Evolutionary conservation across 306 rosid species (phyloP).

Genomic region (Luffa acutangula): DNA sequence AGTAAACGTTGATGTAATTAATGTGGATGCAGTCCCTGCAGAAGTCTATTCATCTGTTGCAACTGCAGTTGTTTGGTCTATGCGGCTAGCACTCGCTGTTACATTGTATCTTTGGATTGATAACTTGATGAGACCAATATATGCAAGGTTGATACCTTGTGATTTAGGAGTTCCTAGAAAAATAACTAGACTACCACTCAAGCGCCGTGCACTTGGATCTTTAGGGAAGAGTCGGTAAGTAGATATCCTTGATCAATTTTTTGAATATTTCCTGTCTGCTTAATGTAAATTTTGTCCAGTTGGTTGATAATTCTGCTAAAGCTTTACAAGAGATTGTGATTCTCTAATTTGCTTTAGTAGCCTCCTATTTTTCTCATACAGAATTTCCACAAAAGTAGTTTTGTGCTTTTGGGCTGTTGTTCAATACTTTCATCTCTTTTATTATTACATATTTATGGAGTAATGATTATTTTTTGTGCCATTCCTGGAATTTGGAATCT

Average conservation of each 20-base stretch:
- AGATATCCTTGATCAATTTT: constrained; percentile 11
- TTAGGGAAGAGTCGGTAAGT: constrained; percentile 88
- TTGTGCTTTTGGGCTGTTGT: neutral
- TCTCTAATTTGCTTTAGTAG: neutral
- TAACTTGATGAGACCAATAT: constrained; percentile 75
- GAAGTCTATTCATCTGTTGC: constrained; percentile 81
- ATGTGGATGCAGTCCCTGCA: constrained; percentile 66
- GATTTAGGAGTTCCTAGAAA: constrained; percentile 71
- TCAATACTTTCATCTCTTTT: neutral
- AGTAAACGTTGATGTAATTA: constrained; percentile 78
- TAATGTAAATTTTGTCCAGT: neutral
- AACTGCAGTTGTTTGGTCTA: constrained; percentile 86
- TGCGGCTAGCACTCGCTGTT: constrained; percentile 82
- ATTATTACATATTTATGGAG: neutral
- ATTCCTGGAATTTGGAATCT: constrained; percentile 29
- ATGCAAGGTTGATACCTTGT: constrained; percentile 82
- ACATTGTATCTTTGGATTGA: constrained; percentile 76
- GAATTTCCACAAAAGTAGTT: neutral
- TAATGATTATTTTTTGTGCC: neutral
- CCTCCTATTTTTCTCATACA: neutral
- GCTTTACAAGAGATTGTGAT: neutral
- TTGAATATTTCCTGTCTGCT: constrained; percentile 1
- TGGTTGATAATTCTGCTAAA: neutral
- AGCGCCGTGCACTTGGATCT: constrained; percentile 68
- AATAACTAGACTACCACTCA: constrained; percentile 37